Percentiles rank a stretch among this genome's conserved stretches.
These are phyloP conservation scores for Steccherinum ochraceum DNA, from an alignment of 768 basidiomycete species.

Conservation along the genomic window DNA sequence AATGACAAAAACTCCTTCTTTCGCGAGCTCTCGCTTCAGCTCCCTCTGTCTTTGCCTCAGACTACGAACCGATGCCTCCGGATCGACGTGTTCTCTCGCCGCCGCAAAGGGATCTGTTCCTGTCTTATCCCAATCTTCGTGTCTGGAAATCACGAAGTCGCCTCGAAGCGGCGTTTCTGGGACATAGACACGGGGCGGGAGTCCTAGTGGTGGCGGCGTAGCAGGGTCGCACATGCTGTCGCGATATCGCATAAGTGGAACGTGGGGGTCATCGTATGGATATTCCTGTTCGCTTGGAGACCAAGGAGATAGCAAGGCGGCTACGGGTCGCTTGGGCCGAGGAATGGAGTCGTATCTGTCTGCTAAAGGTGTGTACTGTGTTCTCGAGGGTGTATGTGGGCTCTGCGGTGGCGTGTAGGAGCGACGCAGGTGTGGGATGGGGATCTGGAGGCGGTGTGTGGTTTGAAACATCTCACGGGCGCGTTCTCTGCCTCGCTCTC, in stretches of 20 bases:
- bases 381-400: constrained; percentile 3
- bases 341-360: constrained; percentile 3
- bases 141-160: constrained; percentile 1
- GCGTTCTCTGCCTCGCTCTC: constrained; percentile 9
- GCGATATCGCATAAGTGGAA: not conserved
- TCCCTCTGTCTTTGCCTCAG: constrained; percentile 2
- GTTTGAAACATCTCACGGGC: constrained; percentile 7
- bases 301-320: constrained; percentile 21
- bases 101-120: not conserved
- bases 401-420: constrained; percentile 1
- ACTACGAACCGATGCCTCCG: not conserved
- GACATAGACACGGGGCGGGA: constrained; percentile 19
- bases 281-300: constrained; percentile 17
- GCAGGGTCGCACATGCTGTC: not conserved
- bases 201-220: constrained; percentile 14
- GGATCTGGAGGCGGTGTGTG: constrained; percentile 14
- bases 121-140: not conserved
- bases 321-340: constrained; percentile 7
- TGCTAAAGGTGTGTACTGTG: not conserved
- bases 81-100: not conserved
- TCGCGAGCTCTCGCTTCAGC: constrained; percentile 1
- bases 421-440: constrained; percentile 7
- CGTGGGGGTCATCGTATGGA: constrained; percentile 7
- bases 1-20: constrained; percentile 8
- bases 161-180: constrained; percentile 15